Conservation (phyloP, 2,329 filamentous ascomycete genomes). For the Stromatinia cepivora region DNA sequence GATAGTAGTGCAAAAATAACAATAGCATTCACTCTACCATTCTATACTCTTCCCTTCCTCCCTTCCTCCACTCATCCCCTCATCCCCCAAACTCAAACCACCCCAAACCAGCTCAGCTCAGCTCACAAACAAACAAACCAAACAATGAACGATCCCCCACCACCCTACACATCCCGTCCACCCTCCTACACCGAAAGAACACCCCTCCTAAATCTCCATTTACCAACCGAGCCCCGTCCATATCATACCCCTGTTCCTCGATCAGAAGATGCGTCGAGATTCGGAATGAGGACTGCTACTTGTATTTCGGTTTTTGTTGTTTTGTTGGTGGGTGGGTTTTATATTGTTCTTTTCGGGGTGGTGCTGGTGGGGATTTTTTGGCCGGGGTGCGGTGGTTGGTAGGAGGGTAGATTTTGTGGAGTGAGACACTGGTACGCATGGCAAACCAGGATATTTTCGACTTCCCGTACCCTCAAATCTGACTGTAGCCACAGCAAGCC, state of each 20-base stretch:
- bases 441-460: conserved; percentile 20
- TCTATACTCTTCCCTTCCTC: neutral
- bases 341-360: neutral
- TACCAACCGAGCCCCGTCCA: neutral
- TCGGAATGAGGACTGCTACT: neutral
- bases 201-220: neutral
- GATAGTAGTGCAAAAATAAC: neutral
- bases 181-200: neutral
- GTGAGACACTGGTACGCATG: conserved; percentile 16
- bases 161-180: neutral
- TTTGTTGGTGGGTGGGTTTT: neutral
- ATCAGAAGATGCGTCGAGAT: neutral
- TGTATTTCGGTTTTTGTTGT: neutral
- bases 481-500: conserved; percentile 11
- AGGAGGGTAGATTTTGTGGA: neutral
- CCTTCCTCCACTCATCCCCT: neutral
- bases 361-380: neutral
- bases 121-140: neutral
- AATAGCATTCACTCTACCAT: neutral
- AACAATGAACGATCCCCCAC: neutral
- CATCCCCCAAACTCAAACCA: neutral
- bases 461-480: conserved; percentile 12
- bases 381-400: neutral
- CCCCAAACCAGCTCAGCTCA: neutral
- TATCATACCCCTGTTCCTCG: neutral